Percentiles rank a stretch among this genome's conserved stretches.
These are phyloP conservation scores for Pestalotiopsis fici DNA, from an alignment of 2,329 filamentous ascomycete genomes.

Conservation along the genomic window DNA sequence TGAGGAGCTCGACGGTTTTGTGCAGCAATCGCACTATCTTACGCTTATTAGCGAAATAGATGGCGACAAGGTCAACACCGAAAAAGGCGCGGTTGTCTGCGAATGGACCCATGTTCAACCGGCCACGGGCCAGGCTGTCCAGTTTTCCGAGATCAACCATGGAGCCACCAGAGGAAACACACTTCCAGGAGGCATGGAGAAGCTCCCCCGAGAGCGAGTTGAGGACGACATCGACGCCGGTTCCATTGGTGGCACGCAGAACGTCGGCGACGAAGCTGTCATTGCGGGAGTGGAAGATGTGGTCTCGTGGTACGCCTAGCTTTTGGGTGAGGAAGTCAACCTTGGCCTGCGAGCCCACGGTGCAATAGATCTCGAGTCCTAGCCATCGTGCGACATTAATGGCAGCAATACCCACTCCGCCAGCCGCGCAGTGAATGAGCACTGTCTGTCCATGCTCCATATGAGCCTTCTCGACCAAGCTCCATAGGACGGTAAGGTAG, in stretches of 20 bases:
- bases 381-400: neutral
- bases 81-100: constrained; percentile 12
- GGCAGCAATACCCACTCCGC: constrained; percentile 13
- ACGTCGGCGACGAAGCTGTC: constrained; percentile 21
- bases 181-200: constrained; percentile 26
- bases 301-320: constrained; percentile 21
- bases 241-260: constrained; percentile 11
- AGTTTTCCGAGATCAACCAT: constrained; percentile 30
- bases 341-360: constrained; percentile 24
- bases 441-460: constrained; percentile 3
- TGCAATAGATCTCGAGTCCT: constrained; percentile 22
- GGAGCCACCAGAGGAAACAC: constrained; percentile 28
- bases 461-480: constrained; percentile 1
- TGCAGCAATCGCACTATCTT: too few relatives aligned
- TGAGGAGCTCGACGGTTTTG: constrained; percentile 15
- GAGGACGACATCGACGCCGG: constrained; percentile 1
- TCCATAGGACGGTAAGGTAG: constrained; percentile 1
- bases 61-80: constrained; percentile 1
- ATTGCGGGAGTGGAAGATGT: constrained; percentile 25
- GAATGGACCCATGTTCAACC: constrained; percentile 34
- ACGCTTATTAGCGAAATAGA: neutral
- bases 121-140: constrained; percentile 26
- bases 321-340: constrained; percentile 18
- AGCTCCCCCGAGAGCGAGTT: constrained; percentile 9
- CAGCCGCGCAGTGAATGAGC: constrained; percentile 15